phyloP scores from a whole-genome alignment of 768 basidiomycete species.

The Cyclocybe aegerita region DNA sequence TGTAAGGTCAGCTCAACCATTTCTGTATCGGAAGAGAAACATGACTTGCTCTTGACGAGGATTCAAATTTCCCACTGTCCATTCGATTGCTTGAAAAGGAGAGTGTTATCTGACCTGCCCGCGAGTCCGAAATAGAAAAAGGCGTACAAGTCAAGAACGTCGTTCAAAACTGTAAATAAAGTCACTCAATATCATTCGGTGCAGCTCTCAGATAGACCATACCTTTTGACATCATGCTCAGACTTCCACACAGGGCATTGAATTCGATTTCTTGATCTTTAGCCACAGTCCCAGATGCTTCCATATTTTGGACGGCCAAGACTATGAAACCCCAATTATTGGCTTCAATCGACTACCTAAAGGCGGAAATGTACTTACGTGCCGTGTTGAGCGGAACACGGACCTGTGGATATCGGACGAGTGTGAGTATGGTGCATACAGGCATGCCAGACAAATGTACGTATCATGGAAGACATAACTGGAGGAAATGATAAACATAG shows the following conservation, averaged over 20 bases:
- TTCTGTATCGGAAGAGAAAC: background rate
- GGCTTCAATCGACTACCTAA: conserved; percentile 10
- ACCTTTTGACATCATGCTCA: conserved; percentile 91
- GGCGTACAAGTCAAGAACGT: conserved; percentile 76
- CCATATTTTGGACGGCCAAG: conserved; percentile 91
- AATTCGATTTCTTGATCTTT: conserved; percentile 86
- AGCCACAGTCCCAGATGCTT: conserved; percentile 70
- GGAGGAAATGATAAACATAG: conserved; percentile 4
- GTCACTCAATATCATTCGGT: background rate
- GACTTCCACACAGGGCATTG: conserved; percentile 75
- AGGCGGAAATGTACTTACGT: conserved; percentile 32
- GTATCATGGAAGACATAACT: conserved; percentile 81
- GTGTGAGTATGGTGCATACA: conserved; percentile 5
- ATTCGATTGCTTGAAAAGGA: conserved; percentile 62
- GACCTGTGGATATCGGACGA: conserved; percentile 49
- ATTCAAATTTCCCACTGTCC: conserved; percentile 86
- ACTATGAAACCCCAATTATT: conserved; percentile 30
- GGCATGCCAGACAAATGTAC: conserved; percentile 26
- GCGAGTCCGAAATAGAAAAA: background rate
- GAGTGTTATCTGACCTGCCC: background rate
- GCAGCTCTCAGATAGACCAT: conserved; percentile 9
- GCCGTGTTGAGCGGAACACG: conserved; percentile 82
- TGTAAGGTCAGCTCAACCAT: conserved; percentile 4
- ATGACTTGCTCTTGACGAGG: conserved; percentile 46
- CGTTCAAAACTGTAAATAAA: conserved; percentile 58